Conservation (phyloP, 129 eudicot species). For the Apium graveolens region DNA sequence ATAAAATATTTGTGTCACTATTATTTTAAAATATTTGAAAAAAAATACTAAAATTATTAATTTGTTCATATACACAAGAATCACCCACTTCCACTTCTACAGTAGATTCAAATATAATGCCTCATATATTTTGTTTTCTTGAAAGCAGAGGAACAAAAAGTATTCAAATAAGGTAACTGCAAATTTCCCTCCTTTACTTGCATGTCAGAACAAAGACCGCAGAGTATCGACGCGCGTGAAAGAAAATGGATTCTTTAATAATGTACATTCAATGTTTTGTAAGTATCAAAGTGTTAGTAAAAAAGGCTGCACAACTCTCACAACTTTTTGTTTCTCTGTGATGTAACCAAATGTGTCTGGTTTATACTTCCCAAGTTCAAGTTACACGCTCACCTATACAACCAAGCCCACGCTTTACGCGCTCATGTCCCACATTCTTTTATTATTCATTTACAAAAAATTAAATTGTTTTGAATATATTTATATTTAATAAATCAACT, state of each 20-base stretch:
- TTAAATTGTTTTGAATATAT: too few species aligned
- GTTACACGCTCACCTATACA: neutral
- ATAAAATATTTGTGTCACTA: too few species aligned
- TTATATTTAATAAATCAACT: too few species aligned
- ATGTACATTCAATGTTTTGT: neutral
- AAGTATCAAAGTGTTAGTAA: neutral
- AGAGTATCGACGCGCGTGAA: neutral
- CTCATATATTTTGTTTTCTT: neutral
- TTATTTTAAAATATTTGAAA: too few species aligned
- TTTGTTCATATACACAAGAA: too few species aligned
- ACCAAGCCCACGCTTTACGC: neutral
- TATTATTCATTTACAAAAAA: neutral
- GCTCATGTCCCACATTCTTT: neutral
- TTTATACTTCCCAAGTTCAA: neutral
- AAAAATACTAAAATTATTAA: too few species aligned
- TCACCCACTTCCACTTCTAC: too few species aligned
- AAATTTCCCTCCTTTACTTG: constrained; percentile 8
- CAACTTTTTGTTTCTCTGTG: neutral
- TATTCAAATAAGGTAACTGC: neutral
- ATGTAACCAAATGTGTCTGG: neutral
- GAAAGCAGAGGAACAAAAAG: neutral
- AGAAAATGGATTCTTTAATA: neutral
- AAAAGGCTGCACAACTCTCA: neutral
- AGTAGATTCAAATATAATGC: neutral
- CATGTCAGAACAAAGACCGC: constrained; percentile 4